Percentiles rank a stretch among this genome's conserved stretches.
phyloP scores from a whole-genome alignment of 1,139 yeast species.

The Hanseniaspora gamundiae region DNA sequence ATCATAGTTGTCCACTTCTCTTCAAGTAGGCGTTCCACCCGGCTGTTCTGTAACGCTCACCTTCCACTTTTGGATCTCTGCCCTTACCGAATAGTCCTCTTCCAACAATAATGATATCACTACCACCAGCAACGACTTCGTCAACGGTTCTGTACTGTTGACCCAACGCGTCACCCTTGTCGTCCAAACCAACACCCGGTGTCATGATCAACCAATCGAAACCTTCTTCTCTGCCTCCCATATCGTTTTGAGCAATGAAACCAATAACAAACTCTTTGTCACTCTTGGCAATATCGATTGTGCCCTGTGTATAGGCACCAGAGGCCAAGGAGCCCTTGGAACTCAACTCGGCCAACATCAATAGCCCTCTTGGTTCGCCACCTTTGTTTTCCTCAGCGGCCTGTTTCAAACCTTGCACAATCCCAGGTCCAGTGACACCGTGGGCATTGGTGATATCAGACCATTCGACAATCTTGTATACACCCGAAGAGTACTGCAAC shows the following conservation, averaged over 20 bases:
- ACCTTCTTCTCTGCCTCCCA: slow-evolving; percentile 74
- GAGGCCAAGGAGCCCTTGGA: slow-evolving; percentile 87
- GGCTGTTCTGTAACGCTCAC: slow-evolving; percentile 78
- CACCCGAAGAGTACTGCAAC: slow-evolving; percentile 84
- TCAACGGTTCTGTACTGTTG: slow-evolving; percentile 93
- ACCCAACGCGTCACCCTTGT: slow-evolving; percentile 92
- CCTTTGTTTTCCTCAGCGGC: slow-evolving; percentile 72
- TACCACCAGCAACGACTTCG: slow-evolving; percentile 69
- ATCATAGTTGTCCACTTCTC: slow-evolving; percentile 23
- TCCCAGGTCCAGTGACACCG: slow-evolving; percentile 92
- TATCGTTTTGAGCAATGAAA: slow-evolving; percentile 83
- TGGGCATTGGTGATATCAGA: slow-evolving; percentile 96
- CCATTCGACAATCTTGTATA: slow-evolving; percentile 83
- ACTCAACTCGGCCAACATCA: slow-evolving; percentile 93
- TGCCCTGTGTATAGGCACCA: slow-evolving; percentile 78
- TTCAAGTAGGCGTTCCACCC: slow-evolving; percentile 84
- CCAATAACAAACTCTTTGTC: slow-evolving; percentile 91
- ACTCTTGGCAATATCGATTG: slow-evolving; percentile 79
- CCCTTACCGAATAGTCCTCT: slow-evolving; percentile 95
- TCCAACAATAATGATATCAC: slow-evolving; percentile 93
- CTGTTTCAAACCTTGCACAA: slow-evolving; percentile 74
- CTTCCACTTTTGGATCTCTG: slow-evolving; percentile 80
- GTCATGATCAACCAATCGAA: slow-evolving; percentile 95
- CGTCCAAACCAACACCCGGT: slow-evolving; percentile 97
- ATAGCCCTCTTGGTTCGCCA: slow-evolving; percentile 63